phyloP scores from a whole-genome alignment of 23 red algal species.

The Cyanidioschyzon merolae region DNA sequence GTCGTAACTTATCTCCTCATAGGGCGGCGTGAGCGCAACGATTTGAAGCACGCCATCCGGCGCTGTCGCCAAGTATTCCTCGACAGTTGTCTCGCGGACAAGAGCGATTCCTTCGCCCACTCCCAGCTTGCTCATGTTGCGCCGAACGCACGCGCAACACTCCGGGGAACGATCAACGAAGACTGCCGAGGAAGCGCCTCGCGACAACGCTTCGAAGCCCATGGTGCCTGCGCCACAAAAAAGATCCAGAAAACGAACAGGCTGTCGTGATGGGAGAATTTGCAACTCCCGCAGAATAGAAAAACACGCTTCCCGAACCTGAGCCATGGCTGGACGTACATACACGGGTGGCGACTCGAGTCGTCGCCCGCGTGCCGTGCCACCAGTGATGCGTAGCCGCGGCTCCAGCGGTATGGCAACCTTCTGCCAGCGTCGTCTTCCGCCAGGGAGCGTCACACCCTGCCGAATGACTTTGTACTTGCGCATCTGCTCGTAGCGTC shows the following conservation, averaged over 20 bases:
- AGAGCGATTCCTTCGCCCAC: conserved; percentile 14
- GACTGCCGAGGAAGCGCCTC: conserved; percentile 41
- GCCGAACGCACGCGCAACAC: conserved; percentile 28
- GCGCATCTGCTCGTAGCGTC: not conserved
- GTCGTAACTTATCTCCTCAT: conserved; percentile 92
- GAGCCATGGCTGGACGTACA: conserved; percentile 85
- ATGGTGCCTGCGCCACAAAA: conserved; percentile 76
- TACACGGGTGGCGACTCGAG: conserved; percentile 79
- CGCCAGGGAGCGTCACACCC: not conserved
- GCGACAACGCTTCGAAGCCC: conserved; percentile 79
- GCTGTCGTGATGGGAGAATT: conserved; percentile 20
- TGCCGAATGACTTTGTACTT: not conserved
- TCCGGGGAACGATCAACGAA: conserved; percentile 73
- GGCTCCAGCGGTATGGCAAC: conserved; percentile 20
- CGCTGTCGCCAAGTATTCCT: conserved; percentile 5
- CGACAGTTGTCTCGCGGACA: conserved; percentile 46
- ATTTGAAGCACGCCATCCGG: conserved; percentile 19
- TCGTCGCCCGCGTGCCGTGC: conserved; percentile 51
- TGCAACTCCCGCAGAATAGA: conserved; percentile 64
- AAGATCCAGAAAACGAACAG: conserved; percentile 47
- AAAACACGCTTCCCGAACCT: conserved; percentile 85
- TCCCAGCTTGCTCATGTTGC: conserved; percentile 21
- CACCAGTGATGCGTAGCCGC: conserved; percentile 54
- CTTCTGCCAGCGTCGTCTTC: not conserved
- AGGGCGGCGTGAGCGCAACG: conserved; percentile 84